Percentiles rank a stretch among this genome's conserved stretches.
These are phyloP conservation scores for Beta lomatogona DNA, from an alignment of 179 eudicot genomes.

Conservation along the genomic window DNA sequence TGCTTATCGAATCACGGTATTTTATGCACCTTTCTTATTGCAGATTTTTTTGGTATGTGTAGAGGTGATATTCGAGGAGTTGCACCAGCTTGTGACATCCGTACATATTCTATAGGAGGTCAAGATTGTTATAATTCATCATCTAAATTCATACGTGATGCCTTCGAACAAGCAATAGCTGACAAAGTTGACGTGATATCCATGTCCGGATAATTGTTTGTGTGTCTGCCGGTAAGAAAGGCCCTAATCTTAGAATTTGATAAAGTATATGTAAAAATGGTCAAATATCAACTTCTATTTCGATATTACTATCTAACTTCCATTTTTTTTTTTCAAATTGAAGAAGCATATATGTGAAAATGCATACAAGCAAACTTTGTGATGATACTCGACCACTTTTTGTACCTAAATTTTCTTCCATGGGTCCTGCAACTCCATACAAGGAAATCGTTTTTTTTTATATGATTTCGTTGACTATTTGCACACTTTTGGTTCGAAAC, in stretches of 20 bases:
- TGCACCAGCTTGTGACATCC: background rate
- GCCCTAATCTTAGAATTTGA: background rate
- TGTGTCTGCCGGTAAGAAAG: background rate
- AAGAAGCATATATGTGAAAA: too few species aligned
- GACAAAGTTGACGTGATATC: slow-evolving; percentile 1
- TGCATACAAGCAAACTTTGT: background rate
- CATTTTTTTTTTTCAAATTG: too few species aligned
- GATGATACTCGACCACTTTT: background rate
- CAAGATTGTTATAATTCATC: background rate
- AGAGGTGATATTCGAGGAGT: background rate
- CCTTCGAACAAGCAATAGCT: background rate
- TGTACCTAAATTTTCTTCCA: background rate
- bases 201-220: background rate
- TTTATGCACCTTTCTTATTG: background rate
- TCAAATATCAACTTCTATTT: too few species aligned
- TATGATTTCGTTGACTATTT: background rate
- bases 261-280: too few species aligned
- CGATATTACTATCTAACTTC: too few species aligned
- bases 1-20: background rate
- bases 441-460: background rate
- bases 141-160: background rate
- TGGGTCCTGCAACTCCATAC: background rate
- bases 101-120: background rate
- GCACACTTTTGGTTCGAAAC: background rate
- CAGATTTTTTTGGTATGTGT: background rate